Conservation (phyloP, 1,284 basidiomycete genomes). For the Cutaneotrichosporon dermatis region DNA sequence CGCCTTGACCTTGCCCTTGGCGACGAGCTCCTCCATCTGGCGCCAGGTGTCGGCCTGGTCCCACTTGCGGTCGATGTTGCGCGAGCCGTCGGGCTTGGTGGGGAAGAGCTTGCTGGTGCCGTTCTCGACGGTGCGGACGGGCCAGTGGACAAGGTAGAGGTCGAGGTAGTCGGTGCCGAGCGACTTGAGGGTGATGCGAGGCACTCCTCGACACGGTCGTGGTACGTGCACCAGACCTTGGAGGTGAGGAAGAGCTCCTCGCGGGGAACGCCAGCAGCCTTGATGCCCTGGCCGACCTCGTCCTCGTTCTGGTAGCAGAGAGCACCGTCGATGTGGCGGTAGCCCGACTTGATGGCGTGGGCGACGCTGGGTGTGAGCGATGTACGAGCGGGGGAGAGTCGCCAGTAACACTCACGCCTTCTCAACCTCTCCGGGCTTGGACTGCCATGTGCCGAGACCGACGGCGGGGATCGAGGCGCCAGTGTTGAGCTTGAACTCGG, state of each 20-base stretch:
- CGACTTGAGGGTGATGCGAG: conserved; percentile 66
- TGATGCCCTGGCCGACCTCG: conserved; percentile 78
- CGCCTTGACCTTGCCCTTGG: conserved; percentile 53
- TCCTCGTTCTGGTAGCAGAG: conserved; percentile 69
- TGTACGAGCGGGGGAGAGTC: too few species aligned
- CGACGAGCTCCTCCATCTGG: conserved; percentile 58
- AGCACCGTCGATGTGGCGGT: conserved; percentile 74
- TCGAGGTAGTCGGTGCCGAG: conserved; percentile 76
- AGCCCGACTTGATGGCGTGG: conserved; percentile 68
- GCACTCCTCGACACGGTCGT: conserved; percentile 57
- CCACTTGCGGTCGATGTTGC: conserved; percentile 49
- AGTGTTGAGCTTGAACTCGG: conserved; percentile 52
- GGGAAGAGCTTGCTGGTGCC: conserved; percentile 39
- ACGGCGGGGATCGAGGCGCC: conserved; percentile 63
- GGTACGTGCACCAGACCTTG: conserved; percentile 50
- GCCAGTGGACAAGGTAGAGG: conserved; percentile 62
- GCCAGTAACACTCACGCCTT: conserved; percentile 47
- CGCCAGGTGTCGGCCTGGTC: conserved; percentile 58
- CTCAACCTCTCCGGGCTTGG: conserved; percentile 64
- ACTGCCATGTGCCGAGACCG: conserved; percentile 79
- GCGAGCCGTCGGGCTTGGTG: conserved; percentile 39
- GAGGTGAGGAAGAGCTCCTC: conserved; percentile 70
- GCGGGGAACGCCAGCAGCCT: conserved; percentile 68
- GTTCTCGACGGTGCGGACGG: conserved; percentile 34
- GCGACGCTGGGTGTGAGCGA: conserved; percentile 51